Base-by-base conservation (phyloP, 2,329 filamentous ascomycete genomes). In the Ceratocystis lukuohia region DNA sequence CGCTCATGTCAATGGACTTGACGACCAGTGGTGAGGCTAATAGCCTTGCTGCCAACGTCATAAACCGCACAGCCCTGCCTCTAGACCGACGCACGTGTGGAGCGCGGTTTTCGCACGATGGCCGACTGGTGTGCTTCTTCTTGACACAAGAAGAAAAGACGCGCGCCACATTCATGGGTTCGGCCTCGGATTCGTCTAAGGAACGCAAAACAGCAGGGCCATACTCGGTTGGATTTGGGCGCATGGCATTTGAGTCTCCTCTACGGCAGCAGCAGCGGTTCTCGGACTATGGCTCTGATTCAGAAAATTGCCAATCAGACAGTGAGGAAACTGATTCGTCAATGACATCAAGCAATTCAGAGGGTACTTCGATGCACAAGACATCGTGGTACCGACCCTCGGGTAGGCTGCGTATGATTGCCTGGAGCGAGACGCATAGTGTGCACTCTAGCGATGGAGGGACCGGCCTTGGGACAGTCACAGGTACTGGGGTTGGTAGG, bases 81-180 rank as follows among this genome's bases (percentile, higher is more conserved):
- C 83, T 83, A 0, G 76, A 80, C 22, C 83, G 82, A 1, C 77
- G 83, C 56, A 79, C 79, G 5, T 87, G 84, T 69, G 84, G 84
- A 50, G 83, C 81, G 53, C 77, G 81, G 5, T 87, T 86, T 70
- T 82, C 83, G 7, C 80, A 81, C 46, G 84, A 84, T 70, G 86
- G 86, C 6, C 80, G 80, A 50, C 75, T 88, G 1, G 79, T 85
- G 4, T 87, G 84, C 71, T 88, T 88, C 74, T 88, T 88, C 70
- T 85, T 85, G 1, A 84, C 84, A 0, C 87, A 86, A 69, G 84
- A 88, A 70, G 81, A 84, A 71, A 84, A 81, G 69, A 80, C 80
- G 17, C 79, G 76, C 45, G 79, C 77, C 2, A 64, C 82, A 5
- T 77, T 83, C 59, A 44, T 59, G 37, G 33, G 56, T 17, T 50